Percentiles rank a stretch among this genome's conserved stretches.
phyloP scores from a whole-genome alignment of 202 grass and related monocot genomes.

The Dendrocalamus latiflorus region DNA sequence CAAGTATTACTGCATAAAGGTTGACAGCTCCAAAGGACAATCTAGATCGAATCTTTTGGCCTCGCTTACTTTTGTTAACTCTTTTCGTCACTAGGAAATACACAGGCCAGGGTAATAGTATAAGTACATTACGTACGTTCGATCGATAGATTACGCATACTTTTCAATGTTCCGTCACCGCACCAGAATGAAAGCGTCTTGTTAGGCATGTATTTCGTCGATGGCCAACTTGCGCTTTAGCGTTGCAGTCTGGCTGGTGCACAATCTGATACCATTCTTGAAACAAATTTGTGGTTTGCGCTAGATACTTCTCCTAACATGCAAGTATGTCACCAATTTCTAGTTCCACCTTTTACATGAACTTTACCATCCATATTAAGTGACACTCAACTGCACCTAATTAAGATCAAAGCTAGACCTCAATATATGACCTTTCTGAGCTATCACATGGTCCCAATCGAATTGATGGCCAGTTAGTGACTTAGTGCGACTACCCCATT shows the following conservation, averaged over 20 bases:
- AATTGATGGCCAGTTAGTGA: conserved; percentile 7
- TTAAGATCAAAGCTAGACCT: neutral
- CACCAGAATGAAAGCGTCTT: neutral
- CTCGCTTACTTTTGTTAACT: neutral
- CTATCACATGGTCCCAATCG: neutral
- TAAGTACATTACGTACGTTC: neutral
- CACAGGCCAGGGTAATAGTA: neutral
- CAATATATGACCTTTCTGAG: neutral
- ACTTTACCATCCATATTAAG: too few relatives aligned
- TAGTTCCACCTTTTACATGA: neutral
- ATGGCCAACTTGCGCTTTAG: neutral
- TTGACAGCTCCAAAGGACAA: conserved; percentile 12
- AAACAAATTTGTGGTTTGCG: neutral
- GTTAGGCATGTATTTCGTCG: conserved; percentile 14
- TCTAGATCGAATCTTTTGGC: conserved; percentile 21
- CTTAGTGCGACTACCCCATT: neutral
- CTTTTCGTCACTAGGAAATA: neutral
- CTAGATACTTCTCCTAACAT: neutral
- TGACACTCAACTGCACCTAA: too few relatives aligned
- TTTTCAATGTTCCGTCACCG: conserved; percentile 7
- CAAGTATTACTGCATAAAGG: neutral
- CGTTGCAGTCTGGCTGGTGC: neutral
- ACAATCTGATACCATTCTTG: neutral
- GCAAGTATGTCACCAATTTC: neutral
- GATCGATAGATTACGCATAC: neutral